Evolutionary conservation across 148 eudicot species (phyloP).

Genomic region (Polygonum aviculare): DNA sequence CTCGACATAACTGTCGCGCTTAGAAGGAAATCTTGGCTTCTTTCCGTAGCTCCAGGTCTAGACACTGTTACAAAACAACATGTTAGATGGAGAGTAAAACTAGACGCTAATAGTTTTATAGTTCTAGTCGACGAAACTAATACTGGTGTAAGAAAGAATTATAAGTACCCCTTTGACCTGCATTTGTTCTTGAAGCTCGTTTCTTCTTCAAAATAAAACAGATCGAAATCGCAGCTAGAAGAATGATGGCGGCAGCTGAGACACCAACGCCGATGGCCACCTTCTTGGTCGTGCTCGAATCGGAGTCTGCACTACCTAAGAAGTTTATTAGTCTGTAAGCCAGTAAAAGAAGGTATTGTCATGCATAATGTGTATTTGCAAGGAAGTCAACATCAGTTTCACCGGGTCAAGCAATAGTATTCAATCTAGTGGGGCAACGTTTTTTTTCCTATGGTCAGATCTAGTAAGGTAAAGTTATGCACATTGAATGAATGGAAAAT

Average conservation of each 20-base stretch:
- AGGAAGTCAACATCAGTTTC: neutral
- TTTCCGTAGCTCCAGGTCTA: slow-evolving; percentile 24
- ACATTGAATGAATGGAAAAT: neutral
- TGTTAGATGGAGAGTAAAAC: neutral
- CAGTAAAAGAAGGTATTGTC: neutral
- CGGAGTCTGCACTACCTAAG: neutral
- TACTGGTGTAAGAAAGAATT: neutral
- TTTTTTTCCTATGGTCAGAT: too few species aligned
- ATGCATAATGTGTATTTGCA: too few species aligned
- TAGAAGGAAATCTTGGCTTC: slow-evolving; percentile 32
- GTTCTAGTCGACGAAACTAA: neutral
- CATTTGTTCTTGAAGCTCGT: neutral
- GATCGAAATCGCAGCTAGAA: neutral
- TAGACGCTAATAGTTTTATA: neutral
- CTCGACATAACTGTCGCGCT: slow-evolving; percentile 20
- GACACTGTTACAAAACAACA: neutral
- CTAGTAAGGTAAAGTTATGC: neutral
- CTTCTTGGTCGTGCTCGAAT: neutral
- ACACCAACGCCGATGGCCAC: neutral
- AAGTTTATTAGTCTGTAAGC: neutral
- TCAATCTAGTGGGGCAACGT: neutral
- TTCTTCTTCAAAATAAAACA: slow-evolving; percentile 7
- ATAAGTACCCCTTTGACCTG: neutral
- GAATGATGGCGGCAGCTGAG: neutral
- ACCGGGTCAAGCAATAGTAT: neutral